These are phyloP conservation scores for Nakazawaea wickerhamii DNA, from an alignment of 805 yeast species.

Conservation along the genomic window DNA sequence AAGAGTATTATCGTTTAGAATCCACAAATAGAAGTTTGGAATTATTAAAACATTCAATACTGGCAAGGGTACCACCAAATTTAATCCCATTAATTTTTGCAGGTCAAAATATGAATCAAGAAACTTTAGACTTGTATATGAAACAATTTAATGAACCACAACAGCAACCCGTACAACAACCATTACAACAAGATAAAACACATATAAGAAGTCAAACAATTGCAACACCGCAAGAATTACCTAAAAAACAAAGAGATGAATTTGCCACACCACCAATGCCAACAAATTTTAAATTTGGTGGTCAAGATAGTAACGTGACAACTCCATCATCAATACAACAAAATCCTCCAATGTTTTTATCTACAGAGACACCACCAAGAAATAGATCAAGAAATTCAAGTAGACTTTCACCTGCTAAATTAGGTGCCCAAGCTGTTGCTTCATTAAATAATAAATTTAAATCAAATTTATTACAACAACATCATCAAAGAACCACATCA, in stretches of 20 bases:
- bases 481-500: conserved; percentile 34
- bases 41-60: conserved; percentile 54
- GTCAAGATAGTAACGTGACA: conserved; percentile 4
- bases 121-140: conserved; percentile 15
- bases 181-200: conserved; percentile 11
- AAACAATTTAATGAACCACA: conserved; percentile 10
- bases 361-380: conserved; percentile 14
- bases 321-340: conserved; percentile 24
- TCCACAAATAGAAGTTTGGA: conserved; percentile 53
- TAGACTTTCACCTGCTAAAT: conserved; percentile 61
- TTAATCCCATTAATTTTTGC: conserved; percentile 58
- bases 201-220: conserved; percentile 14
- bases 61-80: conserved; percentile 57
- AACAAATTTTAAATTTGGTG: conserved; percentile 26
- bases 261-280: conserved; percentile 28
- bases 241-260: conserved; percentile 1
- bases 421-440: conserved; percentile 71
- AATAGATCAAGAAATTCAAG: conserved; percentile 21
- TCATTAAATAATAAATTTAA: conserved; percentile 23
- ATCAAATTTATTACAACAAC: neutral
- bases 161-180: conserved; percentile 14
- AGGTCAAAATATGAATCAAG: conserved; percentile 23
- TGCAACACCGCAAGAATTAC: conserved; percentile 15
- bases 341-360: conserved; percentile 8
- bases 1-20: conserved; percentile 69